A percentile compares a stretch with the other conserved stretches of the same genome.
Conservation (phyloP, 345 rosid genomes). For the Citrus sinensis region DNA sequence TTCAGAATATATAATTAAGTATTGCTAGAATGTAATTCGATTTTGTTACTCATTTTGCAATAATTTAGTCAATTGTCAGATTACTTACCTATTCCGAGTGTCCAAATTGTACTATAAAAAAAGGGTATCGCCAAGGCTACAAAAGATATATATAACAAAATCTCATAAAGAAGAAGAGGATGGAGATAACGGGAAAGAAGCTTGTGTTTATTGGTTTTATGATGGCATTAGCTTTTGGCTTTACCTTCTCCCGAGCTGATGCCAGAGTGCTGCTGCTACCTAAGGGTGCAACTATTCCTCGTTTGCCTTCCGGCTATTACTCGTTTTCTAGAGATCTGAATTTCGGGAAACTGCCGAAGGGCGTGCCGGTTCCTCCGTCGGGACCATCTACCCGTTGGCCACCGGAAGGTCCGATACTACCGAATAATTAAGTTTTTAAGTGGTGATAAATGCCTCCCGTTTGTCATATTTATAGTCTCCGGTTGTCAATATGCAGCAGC, state of each 20-base stretch:
- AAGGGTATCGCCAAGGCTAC: neutral
- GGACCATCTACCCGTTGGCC: neutral
- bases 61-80: too few relatives aligned
- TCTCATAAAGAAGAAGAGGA: neutral
- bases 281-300: too few relatives aligned
- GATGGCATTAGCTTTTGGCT: neutral
- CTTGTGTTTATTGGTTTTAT: neutral
- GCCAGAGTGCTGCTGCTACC: neutral
- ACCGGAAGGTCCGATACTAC: neutral
- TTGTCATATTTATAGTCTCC: too few relatives aligned
- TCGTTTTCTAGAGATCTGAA: neutral
- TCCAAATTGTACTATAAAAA: too few relatives aligned
- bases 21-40: too few relatives aligned
- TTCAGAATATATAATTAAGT: too few relatives aligned
- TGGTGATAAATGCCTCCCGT: too few relatives aligned
- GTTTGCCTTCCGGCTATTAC: too few relatives aligned
- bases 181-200: neutral
- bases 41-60: too few relatives aligned
- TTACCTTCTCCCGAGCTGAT: neutral
- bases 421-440: too few relatives aligned
- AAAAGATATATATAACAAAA: neutral
- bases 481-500: too few relatives aligned
- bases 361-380: neutral
- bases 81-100: too few relatives aligned
- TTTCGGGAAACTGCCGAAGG: neutral